Conservation (phyloP, 2,329 filamentous ascomycete genomes). For the Stagonosporopsis vannaccii region DNA sequence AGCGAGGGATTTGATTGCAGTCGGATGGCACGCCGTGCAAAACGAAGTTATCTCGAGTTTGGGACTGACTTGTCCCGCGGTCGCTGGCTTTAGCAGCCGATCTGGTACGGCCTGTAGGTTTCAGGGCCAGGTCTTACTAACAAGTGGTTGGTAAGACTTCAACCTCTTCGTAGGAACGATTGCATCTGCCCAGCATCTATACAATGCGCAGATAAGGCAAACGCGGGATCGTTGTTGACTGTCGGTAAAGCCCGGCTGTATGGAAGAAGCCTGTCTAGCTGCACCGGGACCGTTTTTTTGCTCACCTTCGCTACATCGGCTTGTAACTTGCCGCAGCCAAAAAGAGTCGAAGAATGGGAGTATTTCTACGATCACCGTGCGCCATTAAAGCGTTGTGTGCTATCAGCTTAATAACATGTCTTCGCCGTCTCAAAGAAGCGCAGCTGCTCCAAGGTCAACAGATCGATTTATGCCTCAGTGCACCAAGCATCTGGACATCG, state of each 20-base stretch:
- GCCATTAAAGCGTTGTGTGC: no score
- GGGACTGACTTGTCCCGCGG: no score
- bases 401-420: background rate
- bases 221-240: background rate
- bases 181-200: background rate
- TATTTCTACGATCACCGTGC: background rate
- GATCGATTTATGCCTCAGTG: background rate
- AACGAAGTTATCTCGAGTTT: background rate
- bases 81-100: background rate
- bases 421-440: background rate
- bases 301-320: background rate
- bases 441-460: background rate
- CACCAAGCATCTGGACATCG: background rate
- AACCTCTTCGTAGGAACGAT: background rate
- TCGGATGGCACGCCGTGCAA: background rate
- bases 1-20: background rate
- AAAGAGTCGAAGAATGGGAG: background rate
- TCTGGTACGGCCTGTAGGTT: background rate
- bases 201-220: background rate
- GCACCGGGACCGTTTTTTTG: background rate
- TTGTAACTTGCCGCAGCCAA: background rate
- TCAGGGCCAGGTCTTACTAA: background rate
- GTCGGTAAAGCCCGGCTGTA: background rate
- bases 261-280: background rate
- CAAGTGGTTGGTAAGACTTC: no score